Evolutionary conservation across 2,329 filamentous ascomycete species (phyloP).

Genomic region (Hypoxylon sp.): DNA sequence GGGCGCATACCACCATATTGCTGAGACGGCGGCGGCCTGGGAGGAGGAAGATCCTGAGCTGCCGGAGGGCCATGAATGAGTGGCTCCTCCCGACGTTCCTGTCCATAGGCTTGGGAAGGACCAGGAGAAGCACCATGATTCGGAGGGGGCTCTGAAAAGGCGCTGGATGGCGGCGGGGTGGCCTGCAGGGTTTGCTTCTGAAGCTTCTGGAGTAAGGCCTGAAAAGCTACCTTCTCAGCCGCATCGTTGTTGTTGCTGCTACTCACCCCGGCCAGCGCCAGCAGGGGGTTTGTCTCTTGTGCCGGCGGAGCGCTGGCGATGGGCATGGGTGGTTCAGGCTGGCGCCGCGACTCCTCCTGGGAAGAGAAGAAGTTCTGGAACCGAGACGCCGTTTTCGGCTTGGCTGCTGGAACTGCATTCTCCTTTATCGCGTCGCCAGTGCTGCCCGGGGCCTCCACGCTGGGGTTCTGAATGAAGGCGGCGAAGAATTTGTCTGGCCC

Average conservation of each 20-base stretch:
- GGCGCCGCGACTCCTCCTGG: conserved; percentile 60
- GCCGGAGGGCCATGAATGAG: conserved; percentile 52
- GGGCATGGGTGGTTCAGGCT: conserved; percentile 58
- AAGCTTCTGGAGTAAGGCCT: conserved; percentile 82
- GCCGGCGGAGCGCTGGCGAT: conserved; percentile 46
- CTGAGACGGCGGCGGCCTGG: conserved; percentile 56
- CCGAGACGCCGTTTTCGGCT: conserved; percentile 71
- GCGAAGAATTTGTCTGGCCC: conserved; percentile 82
- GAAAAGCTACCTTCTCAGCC: conserved; percentile 84
- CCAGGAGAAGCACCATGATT: conserved; percentile 56
- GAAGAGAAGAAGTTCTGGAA: conserved; percentile 83
- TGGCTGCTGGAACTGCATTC: conserved; percentile 50
- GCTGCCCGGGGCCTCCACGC: conserved; percentile 57
- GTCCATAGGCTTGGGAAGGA: conserved; percentile 56
- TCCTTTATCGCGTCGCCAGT: conserved; percentile 58
- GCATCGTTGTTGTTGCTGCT: conserved; percentile 58
- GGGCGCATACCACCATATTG: conserved; percentile 59
- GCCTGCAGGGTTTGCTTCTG: conserved; percentile 61
- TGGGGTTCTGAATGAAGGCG: conserved; percentile 55
- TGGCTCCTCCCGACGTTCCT: conserved; percentile 55
- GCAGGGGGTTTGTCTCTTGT: conserved; percentile 42
- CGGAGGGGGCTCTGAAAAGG: conserved; percentile 42
- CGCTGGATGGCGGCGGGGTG: conserved; percentile 54
- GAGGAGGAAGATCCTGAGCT: conserved; percentile 62
- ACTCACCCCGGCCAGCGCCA: conserved; percentile 43